Percentiles rank a stretch among this genome's conserved stretches.
Evolutionary conservation across 495 filamentous ascomycete species (phyloP).

Genomic region (Daldinia grandis): DNA sequence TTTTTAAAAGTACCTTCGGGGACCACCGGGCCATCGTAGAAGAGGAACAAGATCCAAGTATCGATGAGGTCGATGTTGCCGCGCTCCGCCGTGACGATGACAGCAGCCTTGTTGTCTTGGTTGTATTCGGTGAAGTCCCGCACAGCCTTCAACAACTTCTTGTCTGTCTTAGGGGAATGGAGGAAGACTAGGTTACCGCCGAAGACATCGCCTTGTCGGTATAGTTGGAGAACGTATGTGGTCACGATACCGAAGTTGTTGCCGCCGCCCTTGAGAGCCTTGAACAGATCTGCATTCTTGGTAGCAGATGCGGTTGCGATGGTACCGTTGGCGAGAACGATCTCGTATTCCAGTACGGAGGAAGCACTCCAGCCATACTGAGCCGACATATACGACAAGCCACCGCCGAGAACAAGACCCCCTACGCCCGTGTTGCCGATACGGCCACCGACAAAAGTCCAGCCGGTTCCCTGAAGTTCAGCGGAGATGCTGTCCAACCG

Average conservation of each 20-base stretch:
- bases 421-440: slow-evolving; percentile 57
- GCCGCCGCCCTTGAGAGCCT: slow-evolving; percentile 56
- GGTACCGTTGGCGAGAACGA: slow-evolving; percentile 65
- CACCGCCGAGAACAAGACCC: slow-evolving; percentile 55
- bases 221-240: slow-evolving; percentile 56
- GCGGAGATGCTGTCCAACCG: slow-evolving; percentile 59
- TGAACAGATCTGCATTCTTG: slow-evolving; percentile 53
- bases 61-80: slow-evolving; percentile 56
- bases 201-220: slow-evolving; percentile 60
- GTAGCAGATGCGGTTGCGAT: slow-evolving; percentile 59
- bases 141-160: slow-evolving; percentile 55
- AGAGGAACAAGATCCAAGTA: slow-evolving; percentile 68
- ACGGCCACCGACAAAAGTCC: slow-evolving; percentile 61
- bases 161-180: slow-evolving; percentile 47
- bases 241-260: slow-evolving; percentile 64
- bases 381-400: slow-evolving; percentile 59
- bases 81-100: slow-evolving; percentile 64
- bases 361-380: slow-evolving; percentile 66
- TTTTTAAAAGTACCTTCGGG: slow-evolving; percentile 63
- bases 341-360: slow-evolving; percentile 63
- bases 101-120: slow-evolving; percentile 59
- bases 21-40: slow-evolving; percentile 65
- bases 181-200: slow-evolving; percentile 63
- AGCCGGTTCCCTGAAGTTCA: slow-evolving; percentile 54
- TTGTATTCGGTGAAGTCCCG: slow-evolving; percentile 63